A percentile compares a stretch with the other conserved stretches of the same genome.
Evolutionary conservation across 495 filamentous ascomycete genomes (phyloP).

Genomic region (Neurospora tetraspora): DNA sequence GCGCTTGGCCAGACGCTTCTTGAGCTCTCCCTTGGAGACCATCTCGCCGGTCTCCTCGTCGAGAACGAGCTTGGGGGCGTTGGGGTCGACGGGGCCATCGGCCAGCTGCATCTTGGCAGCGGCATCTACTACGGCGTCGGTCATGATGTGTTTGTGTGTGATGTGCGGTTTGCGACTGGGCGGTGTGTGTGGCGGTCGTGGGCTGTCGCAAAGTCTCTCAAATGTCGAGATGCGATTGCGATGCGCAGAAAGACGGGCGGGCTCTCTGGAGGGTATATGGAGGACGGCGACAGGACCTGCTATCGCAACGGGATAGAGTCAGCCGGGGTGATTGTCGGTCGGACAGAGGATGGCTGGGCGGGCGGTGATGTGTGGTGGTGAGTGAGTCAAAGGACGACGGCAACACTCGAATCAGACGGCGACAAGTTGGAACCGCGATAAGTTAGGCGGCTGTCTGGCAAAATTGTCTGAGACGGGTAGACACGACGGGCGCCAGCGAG

Average conservation of each 20-base stretch:
- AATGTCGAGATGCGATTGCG: background rate
- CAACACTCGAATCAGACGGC: background rate
- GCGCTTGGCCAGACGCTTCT: conserved; percentile 53
- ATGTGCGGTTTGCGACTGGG: background rate
- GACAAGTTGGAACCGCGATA: background rate
- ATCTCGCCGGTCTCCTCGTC: conserved; percentile 58
- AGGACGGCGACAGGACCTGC: background rate
- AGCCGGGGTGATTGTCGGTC: background rate
- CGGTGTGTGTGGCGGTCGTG: background rate
- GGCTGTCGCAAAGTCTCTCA: background rate
- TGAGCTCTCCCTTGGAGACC: conserved; percentile 56
- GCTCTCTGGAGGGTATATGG: background rate
- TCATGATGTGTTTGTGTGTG: conserved; percentile 29
- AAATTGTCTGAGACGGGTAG: background rate
- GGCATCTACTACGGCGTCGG: conserved; percentile 42
- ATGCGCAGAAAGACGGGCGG: background rate
- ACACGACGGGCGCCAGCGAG: background rate
- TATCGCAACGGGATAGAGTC: background rate
- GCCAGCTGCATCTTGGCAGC: conserved; percentile 50
- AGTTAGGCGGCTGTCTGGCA: background rate
- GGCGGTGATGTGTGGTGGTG: background rate
- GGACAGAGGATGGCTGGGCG: background rate
- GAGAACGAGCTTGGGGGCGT: conserved; percentile 47
- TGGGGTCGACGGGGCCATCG: conserved; percentile 42
- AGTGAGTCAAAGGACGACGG: background rate